phyloP scores from a whole-genome alignment of 257 asterid genomes.

The Voacanga thouarsii region DNA sequence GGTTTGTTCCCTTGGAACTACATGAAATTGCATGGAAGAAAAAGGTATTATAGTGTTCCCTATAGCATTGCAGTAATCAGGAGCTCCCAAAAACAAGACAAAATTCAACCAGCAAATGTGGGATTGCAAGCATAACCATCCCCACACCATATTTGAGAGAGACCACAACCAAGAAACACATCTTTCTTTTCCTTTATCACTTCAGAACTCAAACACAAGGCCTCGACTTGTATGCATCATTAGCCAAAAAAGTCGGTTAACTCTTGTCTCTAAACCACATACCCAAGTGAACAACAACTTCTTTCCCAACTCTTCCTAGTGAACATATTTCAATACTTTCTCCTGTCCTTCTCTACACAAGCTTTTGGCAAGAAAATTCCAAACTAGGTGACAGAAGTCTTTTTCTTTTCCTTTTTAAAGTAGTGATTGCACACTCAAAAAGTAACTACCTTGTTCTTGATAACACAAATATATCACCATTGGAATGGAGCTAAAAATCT shows the following conservation, averaged over 20 bases:
- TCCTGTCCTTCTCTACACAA: slow-evolving; percentile 5
- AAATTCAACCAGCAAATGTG: slow-evolving; percentile 32
- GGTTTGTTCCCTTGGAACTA: slow-evolving; percentile 41
- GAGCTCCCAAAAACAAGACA: slow-evolving; percentile 24
- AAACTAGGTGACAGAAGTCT: too few species aligned
- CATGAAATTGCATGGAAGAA: slow-evolving; percentile 15
- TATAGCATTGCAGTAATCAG: slow-evolving; percentile 23
- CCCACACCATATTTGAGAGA: slow-evolving; percentile 1
- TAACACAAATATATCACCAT: too few species aligned
- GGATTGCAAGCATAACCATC: slow-evolving; percentile 22
- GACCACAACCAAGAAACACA: slow-evolving; percentile 18
- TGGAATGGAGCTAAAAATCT: too few species aligned
- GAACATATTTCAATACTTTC: background rate
- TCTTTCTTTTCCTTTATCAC: background rate
- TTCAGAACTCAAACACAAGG: background rate
- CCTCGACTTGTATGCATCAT: background rate
- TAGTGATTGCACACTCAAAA: too few species aligned
- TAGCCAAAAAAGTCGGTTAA: background rate
- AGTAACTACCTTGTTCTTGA: too few species aligned
- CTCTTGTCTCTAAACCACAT: background rate
- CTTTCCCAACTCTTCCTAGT: background rate
- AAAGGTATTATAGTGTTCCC: slow-evolving; percentile 16
- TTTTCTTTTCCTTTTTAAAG: too few species aligned
- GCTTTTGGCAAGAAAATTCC: background rate
- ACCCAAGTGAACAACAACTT: background rate